phyloP scores from a whole-genome alignment of 768 basidiomycete species.

The Agrocybe chaxingu region DNA sequence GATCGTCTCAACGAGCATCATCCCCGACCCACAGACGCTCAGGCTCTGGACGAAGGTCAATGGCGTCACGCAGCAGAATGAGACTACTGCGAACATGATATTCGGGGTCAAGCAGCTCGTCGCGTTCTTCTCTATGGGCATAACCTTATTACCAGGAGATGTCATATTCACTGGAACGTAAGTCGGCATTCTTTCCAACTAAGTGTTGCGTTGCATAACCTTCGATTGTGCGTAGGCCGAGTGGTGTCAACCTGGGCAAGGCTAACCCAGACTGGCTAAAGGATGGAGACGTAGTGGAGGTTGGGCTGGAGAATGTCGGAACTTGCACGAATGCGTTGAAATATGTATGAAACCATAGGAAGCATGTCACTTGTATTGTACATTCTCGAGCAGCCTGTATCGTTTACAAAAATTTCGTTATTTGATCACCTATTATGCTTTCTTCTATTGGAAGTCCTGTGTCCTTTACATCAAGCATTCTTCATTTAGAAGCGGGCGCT shows the following conservation, averaged over 20 bases:
- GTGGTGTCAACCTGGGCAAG: conserved; percentile 31
- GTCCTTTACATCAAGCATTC: no score
- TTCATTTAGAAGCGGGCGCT: no score
- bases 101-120: conserved; percentile 25
- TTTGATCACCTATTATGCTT: no score
- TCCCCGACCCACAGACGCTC: conserved; percentile 35
- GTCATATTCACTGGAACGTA: not conserved
- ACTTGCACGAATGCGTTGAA: conserved; percentile 34
- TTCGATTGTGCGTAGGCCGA: conserved; percentile 21
- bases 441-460: no score
- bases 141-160: conserved; percentile 28
- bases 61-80: conserved; percentile 21
- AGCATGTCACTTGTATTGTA: not conserved
- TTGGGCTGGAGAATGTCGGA: conserved; percentile 34
- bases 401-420: no score
- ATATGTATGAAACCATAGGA: conserved; percentile 16
- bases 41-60: conserved; percentile 41
- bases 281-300: conserved; percentile 37
- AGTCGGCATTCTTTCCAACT: not conserved
- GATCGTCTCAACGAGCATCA: conserved; percentile 33
- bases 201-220: not conserved
- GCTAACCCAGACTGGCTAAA: conserved; percentile 30
- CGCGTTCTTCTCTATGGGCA: conserved; percentile 43
- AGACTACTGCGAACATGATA: not conserved
- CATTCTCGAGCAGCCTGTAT: no score